Percentiles rank a stretch among this genome's conserved stretches.
phyloP scores from a whole-genome alignment of 1,284 basidiomycete genomes.

The Gymnopus androsaceus region DNA sequence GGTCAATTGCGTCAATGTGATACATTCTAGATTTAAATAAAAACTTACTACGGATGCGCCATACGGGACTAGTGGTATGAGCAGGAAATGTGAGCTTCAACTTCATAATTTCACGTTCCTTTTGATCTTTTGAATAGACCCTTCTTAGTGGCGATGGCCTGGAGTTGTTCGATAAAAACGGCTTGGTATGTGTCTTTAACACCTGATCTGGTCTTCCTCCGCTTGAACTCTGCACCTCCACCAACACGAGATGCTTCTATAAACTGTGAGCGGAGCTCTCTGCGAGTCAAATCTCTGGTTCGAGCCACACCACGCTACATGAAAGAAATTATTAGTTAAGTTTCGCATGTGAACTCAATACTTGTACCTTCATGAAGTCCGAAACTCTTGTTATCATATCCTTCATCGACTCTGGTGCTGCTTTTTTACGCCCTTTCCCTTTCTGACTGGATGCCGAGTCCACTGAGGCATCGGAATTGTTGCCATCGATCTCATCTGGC shows the following conservation, averaged over 20 bases:
- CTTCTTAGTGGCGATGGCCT: not conserved
- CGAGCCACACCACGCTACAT: not conserved
- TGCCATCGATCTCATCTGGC: not conserved
- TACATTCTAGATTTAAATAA: not conserved
- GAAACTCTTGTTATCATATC: not conserved
- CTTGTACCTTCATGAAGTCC: not conserved
- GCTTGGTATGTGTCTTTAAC: constrained; percentile 14
- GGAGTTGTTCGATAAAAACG: constrained; percentile 1
- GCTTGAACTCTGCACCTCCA: not conserved
- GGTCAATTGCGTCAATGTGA: not conserved
- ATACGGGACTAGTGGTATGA: constrained; percentile 12
- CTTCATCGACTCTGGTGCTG: not conserved
- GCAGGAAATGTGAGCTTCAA: constrained; percentile 2
- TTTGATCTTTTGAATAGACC: not conserved
- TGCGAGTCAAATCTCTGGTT: not conserved
- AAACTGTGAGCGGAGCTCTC: not conserved
- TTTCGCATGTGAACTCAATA: not conserved
- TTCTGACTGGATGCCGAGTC: not conserved
- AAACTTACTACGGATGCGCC: not conserved
- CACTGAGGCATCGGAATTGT: not conserved
- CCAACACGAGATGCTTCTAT: not conserved
- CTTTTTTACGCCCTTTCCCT: not conserved
- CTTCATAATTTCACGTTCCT: not conserved
- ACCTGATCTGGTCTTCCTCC: constrained; percentile 1
- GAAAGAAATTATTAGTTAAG: not conserved